Base-by-base conservation (phyloP, 805 yeast species). In the Saturnispora diversa region DNA sequence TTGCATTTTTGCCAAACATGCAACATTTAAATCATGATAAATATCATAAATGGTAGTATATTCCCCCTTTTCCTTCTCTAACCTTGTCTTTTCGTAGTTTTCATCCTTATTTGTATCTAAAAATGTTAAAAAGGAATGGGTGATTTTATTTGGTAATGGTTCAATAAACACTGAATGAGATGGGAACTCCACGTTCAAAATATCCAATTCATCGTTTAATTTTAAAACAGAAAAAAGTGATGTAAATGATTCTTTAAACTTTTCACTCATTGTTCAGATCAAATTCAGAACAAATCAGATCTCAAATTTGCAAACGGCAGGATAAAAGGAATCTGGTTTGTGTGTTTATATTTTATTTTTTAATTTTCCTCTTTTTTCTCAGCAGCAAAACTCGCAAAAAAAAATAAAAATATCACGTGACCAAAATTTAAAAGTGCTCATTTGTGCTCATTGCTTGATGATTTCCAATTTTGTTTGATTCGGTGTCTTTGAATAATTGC, bases 21-120 rank as follows among this genome's bases (percentile, higher is more conserved):
- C 74, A 13, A 79, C 59, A 44, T 70, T 78, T 33, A 84, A 53
- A 55, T 84, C 94, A 52, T 83, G 90, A 50, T 66, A 82, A 10
- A 83, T 52, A 31, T 63, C 63, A 50, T 79, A 81, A 6, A 80
- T 64, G 1, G 71, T 61, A 8, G 55, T 52, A 51, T 80, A 80
- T 13, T 59, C 52, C 2, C 54, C 53, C 1, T 55, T 47, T 1
- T 56, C 57, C 4, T 63, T 57, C 0, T 50, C 22, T n/a, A 80
- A 64, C 0, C 75, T 66, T 0, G 72, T 68, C 3, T 42, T 42
- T 1, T 33, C 36, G 15, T 37, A 26, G 5, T 30, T 43, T 5
- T 33, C 47, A 7, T 40, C 37, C 5, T 37, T 23, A n/a, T 38
- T 39, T 19, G 53, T 38, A 20, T 64, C 64, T 13, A 67, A 45